Evolutionary conservation across 768 basidiomycete genomes (phyloP).

Genomic region (Gloeopeniophorella convolvens): DNA sequence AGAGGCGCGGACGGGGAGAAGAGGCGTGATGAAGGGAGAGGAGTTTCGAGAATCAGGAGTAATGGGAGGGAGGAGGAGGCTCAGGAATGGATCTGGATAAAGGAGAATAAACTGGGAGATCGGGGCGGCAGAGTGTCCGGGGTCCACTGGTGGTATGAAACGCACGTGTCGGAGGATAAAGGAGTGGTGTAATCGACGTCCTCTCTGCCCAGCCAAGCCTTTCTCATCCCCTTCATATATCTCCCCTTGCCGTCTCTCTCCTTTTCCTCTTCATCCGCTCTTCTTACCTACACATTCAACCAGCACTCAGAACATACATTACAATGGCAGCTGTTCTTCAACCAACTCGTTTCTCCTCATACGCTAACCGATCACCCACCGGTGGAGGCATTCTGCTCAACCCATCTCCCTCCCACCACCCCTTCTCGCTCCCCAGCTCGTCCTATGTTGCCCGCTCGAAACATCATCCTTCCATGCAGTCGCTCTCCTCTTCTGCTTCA

Average conservation of each 20-base stretch:
- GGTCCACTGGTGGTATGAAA: neutral
- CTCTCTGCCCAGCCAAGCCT: neutral
- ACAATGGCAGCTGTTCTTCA: conserved; percentile 10
- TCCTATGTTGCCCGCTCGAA: conserved; percentile 9
- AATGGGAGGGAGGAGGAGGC: neutral
- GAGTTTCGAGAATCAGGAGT: neutral
- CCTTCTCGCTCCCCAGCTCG: neutral
- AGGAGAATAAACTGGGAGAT: neutral
- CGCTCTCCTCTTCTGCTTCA: conserved; percentile 13
- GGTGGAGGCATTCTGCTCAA: conserved; percentile 8
- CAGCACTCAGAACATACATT: neutral
- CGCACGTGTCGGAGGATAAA: neutral
- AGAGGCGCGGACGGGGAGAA: neutral
- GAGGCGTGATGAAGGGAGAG: neutral
- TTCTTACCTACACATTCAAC: neutral
- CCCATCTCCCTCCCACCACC: neutral
- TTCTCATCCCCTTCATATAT: neutral
- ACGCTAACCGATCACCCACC: neutral
- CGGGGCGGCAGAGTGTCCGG: neutral
- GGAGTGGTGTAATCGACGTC: neutral
- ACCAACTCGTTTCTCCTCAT: neutral
- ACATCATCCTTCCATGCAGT: neutral
- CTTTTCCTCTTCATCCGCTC: too few species aligned
- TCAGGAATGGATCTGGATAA: neutral
- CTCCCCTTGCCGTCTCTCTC: neutral